Conservation (phyloP, 2,329 filamentous ascomycete species). For the Chrysoporthe cubensis region DNA sequence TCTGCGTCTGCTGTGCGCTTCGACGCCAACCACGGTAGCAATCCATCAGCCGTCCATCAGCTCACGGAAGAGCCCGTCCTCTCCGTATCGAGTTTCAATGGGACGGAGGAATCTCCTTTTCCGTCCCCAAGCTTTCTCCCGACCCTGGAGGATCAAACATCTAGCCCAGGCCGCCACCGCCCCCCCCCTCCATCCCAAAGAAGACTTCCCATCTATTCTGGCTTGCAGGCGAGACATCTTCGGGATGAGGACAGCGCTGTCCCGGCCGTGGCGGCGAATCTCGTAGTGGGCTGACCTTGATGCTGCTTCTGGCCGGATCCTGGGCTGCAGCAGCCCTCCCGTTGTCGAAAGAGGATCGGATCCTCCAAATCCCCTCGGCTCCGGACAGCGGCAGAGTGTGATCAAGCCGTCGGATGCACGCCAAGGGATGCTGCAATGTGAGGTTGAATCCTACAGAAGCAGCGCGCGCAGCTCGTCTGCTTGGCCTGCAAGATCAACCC, state of each 20-base stretch:
- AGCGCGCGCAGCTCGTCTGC: background rate
- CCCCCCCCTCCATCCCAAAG: background rate
- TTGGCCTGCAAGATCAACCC: background rate
- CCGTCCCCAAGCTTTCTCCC: background rate
- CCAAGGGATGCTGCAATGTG: background rate
- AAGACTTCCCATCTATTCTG: background rate
- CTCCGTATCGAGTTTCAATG: background rate
- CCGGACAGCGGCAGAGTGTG: background rate
- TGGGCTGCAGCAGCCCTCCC: too few relatives aligned
- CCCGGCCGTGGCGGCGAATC: background rate
- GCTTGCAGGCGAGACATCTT: background rate
- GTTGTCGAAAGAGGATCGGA: too few relatives aligned
- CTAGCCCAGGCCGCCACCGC: background rate
- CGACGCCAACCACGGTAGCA: background rate
- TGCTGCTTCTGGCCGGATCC: too few relatives aligned
- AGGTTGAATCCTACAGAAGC: background rate
- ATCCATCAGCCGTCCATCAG: background rate
- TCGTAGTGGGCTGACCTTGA: too few relatives aligned
- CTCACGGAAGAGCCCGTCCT: background rate
- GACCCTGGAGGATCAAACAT: background rate
- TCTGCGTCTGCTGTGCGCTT: background rate
- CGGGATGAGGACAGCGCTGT: background rate
- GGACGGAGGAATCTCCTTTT: constrained; percentile 12
- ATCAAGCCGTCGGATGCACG: background rate
- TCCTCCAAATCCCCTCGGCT: background rate